These are phyloP conservation scores for Carallia pectinifolia DNA, from an alignment of 345 rosid genomes.

Conservation along the genomic window DNA sequence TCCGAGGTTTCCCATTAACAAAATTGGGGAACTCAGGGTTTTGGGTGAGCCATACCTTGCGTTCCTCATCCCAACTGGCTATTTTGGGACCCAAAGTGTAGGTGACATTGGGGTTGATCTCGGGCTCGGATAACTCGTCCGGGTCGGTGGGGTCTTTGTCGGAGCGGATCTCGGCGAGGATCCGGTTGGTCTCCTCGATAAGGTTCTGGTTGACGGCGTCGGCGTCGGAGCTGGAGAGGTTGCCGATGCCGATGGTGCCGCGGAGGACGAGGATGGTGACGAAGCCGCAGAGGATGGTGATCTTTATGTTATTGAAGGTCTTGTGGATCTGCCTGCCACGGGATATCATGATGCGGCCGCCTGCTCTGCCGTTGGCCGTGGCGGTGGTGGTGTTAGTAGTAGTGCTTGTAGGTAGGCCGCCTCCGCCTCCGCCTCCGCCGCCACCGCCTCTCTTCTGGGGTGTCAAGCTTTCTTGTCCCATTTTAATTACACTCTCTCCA, in stretches of 20 bases:
- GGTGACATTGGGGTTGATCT: conserved; percentile 53
- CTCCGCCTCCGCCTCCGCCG: conserved; percentile 27
- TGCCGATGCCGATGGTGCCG: conserved; percentile 76
- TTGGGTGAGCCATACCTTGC: conserved; percentile 59
- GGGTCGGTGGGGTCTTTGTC: conserved; percentile 70
- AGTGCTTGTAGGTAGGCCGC: conserved; percentile 29
- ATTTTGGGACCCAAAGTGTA: conserved; percentile 81
- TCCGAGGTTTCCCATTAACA: conserved; percentile 61
- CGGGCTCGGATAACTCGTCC: conserved; percentile 46
- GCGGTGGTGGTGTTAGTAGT: conserved; percentile 30
- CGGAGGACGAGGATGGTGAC: conserved; percentile 84
- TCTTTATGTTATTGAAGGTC: conserved; percentile 79
- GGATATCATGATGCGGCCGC: conserved; percentile 25
- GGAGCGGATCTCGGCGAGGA: conserved; percentile 86
- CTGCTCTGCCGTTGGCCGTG: conserved; percentile 39
- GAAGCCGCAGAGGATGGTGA: conserved; percentile 84
- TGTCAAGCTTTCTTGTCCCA: conserved; percentile 61
- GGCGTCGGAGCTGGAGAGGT: conserved; percentile 63
- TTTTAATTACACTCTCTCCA: neutral
- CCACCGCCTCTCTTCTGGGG: conserved; percentile 61
- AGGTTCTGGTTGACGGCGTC: conserved; percentile 76
- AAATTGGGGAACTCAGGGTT: conserved; percentile 71
- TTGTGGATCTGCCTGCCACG: conserved; percentile 86
- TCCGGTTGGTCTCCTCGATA: conserved; percentile 78
- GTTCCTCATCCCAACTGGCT: conserved; percentile 58